Evolutionary conservation across 495 filamentous ascomycete genomes (phyloP).

Genomic region (Ramalina intermedia): DNA sequence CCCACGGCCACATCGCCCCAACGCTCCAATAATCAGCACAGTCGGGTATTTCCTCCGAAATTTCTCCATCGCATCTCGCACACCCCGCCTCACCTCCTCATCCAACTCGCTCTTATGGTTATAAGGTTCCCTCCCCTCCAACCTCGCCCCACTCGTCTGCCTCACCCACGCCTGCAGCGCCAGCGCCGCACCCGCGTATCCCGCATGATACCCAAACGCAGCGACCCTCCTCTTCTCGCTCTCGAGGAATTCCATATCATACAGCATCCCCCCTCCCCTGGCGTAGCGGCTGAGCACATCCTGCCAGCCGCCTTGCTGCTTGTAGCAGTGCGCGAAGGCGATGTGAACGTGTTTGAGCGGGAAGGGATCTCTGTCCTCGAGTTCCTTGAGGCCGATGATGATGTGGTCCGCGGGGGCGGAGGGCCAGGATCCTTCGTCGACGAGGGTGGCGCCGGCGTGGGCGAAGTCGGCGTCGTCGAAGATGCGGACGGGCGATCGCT

Average conservation of each 20-base stretch:
- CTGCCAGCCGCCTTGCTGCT: slow-evolving; percentile 78
- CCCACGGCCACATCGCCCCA: slow-evolving; percentile 78
- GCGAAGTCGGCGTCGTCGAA: slow-evolving; percentile 56
- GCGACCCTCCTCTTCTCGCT: background rate
- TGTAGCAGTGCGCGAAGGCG: slow-evolving; percentile 51
- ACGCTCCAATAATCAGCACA: slow-evolving; percentile 46
- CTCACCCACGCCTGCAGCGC: slow-evolving; percentile 82
- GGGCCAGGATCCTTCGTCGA: slow-evolving; percentile 70
- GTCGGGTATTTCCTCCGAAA: slow-evolving; percentile 34
- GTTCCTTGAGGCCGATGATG: slow-evolving; percentile 81
- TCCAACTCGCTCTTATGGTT: slow-evolving; percentile 63
- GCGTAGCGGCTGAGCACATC: slow-evolving; percentile 67
- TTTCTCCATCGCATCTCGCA: slow-evolving; percentile 41
- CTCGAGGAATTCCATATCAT: slow-evolving; percentile 54
- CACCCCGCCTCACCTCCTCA: slow-evolving; percentile 51
- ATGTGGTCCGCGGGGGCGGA: slow-evolving; percentile 63
- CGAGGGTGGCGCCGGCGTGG: slow-evolving; percentile 53
- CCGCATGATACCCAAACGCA: slow-evolving; percentile 4
- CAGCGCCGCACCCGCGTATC: slow-evolving; percentile 41
- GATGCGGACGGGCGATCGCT: slow-evolving; percentile 66
- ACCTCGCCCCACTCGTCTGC: slow-evolving; percentile 52
- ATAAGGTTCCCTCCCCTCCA: slow-evolving; percentile 60
- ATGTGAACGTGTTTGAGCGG: slow-evolving; percentile 79
- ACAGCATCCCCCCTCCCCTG: slow-evolving; percentile 65
- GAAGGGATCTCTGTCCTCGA: slow-evolving; percentile 56